Evolutionary conservation across 495 filamentous ascomycete genomes (phyloP), one percentile per base, ranked within the genome.

Genomic region (Parathielavia hyrcaniae): DNA sequence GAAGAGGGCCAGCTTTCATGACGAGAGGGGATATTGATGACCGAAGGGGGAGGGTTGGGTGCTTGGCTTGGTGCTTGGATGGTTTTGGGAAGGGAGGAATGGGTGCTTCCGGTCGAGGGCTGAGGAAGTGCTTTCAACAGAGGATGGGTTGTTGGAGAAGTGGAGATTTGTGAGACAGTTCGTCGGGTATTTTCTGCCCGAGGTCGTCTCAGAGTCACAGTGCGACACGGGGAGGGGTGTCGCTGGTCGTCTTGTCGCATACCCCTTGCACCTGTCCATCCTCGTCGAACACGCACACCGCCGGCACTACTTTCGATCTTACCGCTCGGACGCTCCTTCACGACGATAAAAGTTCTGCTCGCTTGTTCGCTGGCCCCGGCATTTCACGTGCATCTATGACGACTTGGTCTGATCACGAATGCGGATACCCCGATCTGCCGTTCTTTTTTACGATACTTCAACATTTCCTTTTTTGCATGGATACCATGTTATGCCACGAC

Each of bases 1-100:
- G 50, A 46, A 46, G n/a, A 50, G 55, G 48, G 26, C 26, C n/a
- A 63, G 60, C 22, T 63, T 62, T 13, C 41, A 43, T 41, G 55
- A 39, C 32, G 60, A 58, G 34, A 16, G 55, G 39, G 7, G 30
- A 10, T 53, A 23, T 30, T 50, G 50, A 51, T 19, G 39, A 1
- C 10, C 9, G 13, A 55, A 6, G 4, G 4, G 51, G 19, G 10
- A 22, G 45, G 45, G 4, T 16, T 41, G 41, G 12, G 35, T 35
- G 7, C 26, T 26, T 49, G 32, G 34, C 39, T 52, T 53, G 38
- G 48, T 40, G 52, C 10, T 45, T 43, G 19, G 5, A 2, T 45
- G 23, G 41, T 48, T 49, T 35, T 2, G 26, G 26, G 36, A 39
- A 9, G 36, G 36, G 2, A 30, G 3, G 26, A 30, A 30, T 30